Evolutionary conservation across 176 grass and related monocot genomes (phyloP), one percentile per base, ranked within the genome.

Genomic region (Oropetium thomaeum): DNA sequence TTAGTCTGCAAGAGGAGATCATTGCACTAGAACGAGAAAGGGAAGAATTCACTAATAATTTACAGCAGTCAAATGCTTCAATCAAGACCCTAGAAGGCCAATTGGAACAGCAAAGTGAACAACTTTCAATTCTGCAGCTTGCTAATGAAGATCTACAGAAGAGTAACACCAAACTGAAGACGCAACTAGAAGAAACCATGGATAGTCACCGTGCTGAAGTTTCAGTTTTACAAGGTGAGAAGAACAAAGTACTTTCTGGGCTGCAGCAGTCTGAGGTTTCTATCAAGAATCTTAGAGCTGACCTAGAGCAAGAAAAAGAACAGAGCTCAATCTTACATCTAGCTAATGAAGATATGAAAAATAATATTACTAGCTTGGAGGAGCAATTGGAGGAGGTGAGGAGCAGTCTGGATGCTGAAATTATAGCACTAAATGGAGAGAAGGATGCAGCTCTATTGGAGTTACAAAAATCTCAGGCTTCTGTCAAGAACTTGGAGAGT

Each of bases 221-320:
- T 67, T 59, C 38, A 73, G 51, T 42, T 53, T 48, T 74, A 35
- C 33, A 83, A 74, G 69, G 83, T 13, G 74, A 87, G 54, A 87
- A 87, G 60, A 74, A 69, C 44, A 78, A 87, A 60, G 8, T 30
- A 30, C 33, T 83, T 70, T 78, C 83, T 61, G 83, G 79, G 13
- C 60, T 87, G 34, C 68, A 83, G 34, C 74, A 74, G 43, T 83
- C 74, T 1, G 52, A 83, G 43, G 53, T 29, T 74, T 79, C 27
- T 60, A 70, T 88, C 41, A 79, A 93, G 25, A 85, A 84, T 65
- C 61, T 84, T 74, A 70, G 48, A 85, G 69, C 51, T 75, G 79
- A 87, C 45, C 61, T 91, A 69, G 80, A 83, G 22, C 52, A 84
- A 70, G 70, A 19, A 44, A 80, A 66, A 74, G 74, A 77, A 31